Evolutionary conservation across 1,139 yeast genomes (phyloP).

Genomic region (Meyerozyma guilliermondii): DNA sequence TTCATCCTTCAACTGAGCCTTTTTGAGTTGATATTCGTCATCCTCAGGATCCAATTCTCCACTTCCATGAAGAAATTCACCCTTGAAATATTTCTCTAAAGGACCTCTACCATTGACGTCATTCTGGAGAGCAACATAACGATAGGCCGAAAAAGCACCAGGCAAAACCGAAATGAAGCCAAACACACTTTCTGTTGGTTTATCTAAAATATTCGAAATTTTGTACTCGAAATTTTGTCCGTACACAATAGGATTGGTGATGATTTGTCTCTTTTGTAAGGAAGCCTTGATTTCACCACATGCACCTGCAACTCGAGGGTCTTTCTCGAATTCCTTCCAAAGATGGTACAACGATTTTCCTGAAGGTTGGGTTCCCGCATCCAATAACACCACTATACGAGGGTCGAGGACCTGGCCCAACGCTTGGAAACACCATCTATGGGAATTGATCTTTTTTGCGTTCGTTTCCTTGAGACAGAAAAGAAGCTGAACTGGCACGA

Average conservation of each 20-base stretch:
- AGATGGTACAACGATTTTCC: constrained; percentile 43
- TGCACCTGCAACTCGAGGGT: constrained; percentile 47
- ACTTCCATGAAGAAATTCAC: constrained; percentile 43
- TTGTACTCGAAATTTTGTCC: constrained; percentile 47
- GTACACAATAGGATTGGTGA: constrained; percentile 43
- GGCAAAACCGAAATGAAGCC: constrained; percentile 45
- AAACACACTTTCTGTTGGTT: constrained; percentile 43
- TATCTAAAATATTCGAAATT: constrained; percentile 41
- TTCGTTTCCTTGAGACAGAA: constrained; percentile 45
- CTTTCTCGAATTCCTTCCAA: constrained; percentile 46
- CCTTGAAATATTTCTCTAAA: constrained; percentile 44
- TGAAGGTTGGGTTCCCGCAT: constrained; percentile 46
- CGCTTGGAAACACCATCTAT: constrained; percentile 50
- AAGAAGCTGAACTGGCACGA: constrained; percentile 44
- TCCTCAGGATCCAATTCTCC: constrained; percentile 44
- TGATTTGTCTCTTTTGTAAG: constrained; percentile 34
- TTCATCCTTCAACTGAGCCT: constrained; percentile 36
- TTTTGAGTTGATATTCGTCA: constrained; percentile 40
- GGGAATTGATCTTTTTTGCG: constrained; percentile 45
- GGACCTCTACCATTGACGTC: constrained; percentile 43
- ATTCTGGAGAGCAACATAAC: constrained; percentile 37
- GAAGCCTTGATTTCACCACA: constrained; percentile 48
- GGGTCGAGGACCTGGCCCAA: constrained; percentile 43
- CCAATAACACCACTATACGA: constrained; percentile 37
- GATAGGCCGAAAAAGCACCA: constrained; percentile 44